A percentile compares a stretch with the other conserved stretches of the same genome.
Conservation (phyloP, 495 filamentous ascomycete genomes). For the Clavariopsis aquatica region DNA sequence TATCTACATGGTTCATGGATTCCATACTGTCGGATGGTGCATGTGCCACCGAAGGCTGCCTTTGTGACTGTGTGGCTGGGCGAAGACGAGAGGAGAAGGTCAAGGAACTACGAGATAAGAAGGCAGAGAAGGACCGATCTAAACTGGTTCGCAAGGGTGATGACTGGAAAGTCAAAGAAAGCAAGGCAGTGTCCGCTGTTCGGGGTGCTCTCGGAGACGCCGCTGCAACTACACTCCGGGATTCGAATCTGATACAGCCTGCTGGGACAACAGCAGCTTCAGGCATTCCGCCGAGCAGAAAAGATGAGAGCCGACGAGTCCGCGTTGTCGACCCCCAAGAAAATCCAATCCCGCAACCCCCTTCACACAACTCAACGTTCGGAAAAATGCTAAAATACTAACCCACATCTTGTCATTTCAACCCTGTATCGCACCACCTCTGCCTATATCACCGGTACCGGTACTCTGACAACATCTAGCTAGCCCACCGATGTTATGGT, state of each 20-base stretch:
- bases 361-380: not conserved
- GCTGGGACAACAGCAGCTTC: not conserved
- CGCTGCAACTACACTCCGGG: not conserved
- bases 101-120: slow-evolving; percentile 17
- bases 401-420: not conserved
- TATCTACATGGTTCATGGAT: slow-evolving; percentile 40
- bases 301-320: slow-evolving; percentile 31
- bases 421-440: not conserved
- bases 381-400: slow-evolving; percentile 14
- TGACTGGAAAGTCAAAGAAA: slow-evolving; percentile 37
- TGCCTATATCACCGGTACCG: not conserved
- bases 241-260: slow-evolving; percentile 1
- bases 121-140: slow-evolving; percentile 30
- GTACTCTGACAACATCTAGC: not conserved
- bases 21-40: slow-evolving; percentile 33
- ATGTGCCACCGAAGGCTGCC: slow-evolving; percentile 45
- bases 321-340: slow-evolving; percentile 32
- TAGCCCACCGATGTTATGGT: not conserved
- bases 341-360: slow-evolving; percentile 2
- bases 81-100: slow-evolving; percentile 31
- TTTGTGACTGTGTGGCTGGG: slow-evolving; percentile 43
- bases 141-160: slow-evolving; percentile 34
- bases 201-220: slow-evolving; percentile 22
- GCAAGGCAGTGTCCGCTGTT: slow-evolving; percentile 34
- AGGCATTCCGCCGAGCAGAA: not conserved